Base-by-base conservation (phyloP, 2,329 filamentous ascomycete species). In the Penicillium concentricum region DNA sequence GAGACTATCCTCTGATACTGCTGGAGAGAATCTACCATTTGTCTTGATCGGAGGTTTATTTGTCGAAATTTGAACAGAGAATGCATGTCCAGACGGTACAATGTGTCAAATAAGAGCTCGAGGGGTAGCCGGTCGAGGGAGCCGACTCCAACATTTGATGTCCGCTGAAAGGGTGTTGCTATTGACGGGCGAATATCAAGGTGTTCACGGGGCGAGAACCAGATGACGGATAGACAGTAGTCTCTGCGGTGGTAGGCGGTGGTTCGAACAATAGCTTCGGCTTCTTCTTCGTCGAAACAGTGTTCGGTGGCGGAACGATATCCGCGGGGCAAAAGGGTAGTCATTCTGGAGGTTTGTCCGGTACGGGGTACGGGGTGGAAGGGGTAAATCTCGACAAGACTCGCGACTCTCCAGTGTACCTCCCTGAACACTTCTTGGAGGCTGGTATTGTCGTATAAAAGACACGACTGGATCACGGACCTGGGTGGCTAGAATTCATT, bases 331-430 rank as follows among this genome's bases (percentile, higher is more conserved):
- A 58, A 28, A 12, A 57, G 15, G 20, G 47, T 48, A 55, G 37
- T 15, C 51, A 60, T 60, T 51, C 54, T 57, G 9, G 50, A 54
- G 35, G 51, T 51, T 59, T 87, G 84, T 0, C 84, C 84, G 38
- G 48, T n/a, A n/a, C n/a, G n/a, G n/a, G n/a, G n/a, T n/a, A n/a
- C n/a, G n/a, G n/a, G n/a, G n/a, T n/a, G n/a, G n/a, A n/a, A n/a
- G n/a, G n/a, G n/a, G n/a, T n/a, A n/a, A n/a, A 35, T n/a, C 41
- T 38, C 16, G 30, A 2, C 30, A 45, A 37, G 50, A 45, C 38
- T 30, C 30, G 50, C 37, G 24, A 32, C 35, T 41, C 16, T 22
- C 47, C n/a, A n/a, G n/a, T 51, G n/a, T 42, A 39, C 34, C 37
- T 42, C 37, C 22, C 45, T 28, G 28, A 32, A 51, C 26, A 42